Base-by-base conservation (phyloP, 148 eudicot genomes). In the Diospyros kaki region DNA sequence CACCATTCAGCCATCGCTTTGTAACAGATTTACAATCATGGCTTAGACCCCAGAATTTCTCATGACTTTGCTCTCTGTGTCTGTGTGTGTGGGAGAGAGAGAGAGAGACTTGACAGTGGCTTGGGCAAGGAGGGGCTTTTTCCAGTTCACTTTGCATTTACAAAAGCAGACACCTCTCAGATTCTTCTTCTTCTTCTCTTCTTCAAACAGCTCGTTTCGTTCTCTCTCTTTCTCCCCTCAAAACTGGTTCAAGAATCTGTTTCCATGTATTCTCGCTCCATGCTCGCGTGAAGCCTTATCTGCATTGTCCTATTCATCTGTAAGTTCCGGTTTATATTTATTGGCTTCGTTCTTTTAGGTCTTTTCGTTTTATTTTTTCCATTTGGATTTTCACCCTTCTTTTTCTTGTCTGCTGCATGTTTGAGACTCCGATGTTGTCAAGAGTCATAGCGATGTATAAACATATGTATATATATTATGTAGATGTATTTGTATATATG, bases 151-250 rank as follows among this genome's bases (percentile, higher is more conserved):
- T 67, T 56, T 75, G 74, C 84, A 77, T 28, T 81, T 77, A 56
- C 50, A 73, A 81, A 81, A 77, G 84, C 69, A 77, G 77, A 58
- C 65, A 46, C 59, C 73, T 61, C 74, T 68, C 73, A 10, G 61
- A 38, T 53, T 78, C 73, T 75, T 75, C 78, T 71, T 75, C 82
- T 55, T 71, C 71, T 78, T 58, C 17, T 60, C 40, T 58, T 62
- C 43, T 68, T 58, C 40, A 56, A 11, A 14, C 52, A 61, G 1
- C n/a, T 4, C 3, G 61, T 41, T 58, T 39, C 70, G 14, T 4
- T 78, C 50, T 60, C 64, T 66, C 44, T 65, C 63, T 66, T 64
- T 68, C 56, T 67, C 38, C 52, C 45, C 50, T 9, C 4, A 18
- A 52, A 18, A 43, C 67, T 46, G 74, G 69, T 64, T 74, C 50